Percentiles rank a stretch among this genome's conserved stretches.
Conservation (phyloP, 2,329 filamentous ascomycete genomes). For the Parastagonospora nodorum region DNA sequence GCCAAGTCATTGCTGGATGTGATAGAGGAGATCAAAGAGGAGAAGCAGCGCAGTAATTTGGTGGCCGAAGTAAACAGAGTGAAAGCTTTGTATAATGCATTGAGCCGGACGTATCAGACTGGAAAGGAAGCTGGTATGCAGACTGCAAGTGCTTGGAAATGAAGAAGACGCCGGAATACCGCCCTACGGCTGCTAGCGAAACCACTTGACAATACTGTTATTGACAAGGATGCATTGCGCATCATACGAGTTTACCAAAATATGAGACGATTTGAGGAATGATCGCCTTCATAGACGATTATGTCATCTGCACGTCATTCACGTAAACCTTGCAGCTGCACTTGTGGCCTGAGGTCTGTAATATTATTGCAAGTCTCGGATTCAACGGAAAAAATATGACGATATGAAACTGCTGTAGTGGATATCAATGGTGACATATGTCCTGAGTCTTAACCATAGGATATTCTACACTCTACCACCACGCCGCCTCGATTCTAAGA, state of each 20-base stretch:
- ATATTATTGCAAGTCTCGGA: background rate
- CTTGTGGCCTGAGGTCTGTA: background rate
- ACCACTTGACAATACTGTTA: background rate
- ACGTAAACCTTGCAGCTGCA: background rate
- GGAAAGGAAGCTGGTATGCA: constrained; percentile 33
- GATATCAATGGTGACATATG: background rate
- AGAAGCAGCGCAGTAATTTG: constrained; percentile 15
- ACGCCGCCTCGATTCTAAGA: too few species aligned
- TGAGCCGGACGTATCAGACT: constrained; percentile 23
- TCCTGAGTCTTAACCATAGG: background rate
- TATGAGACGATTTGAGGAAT: background rate
- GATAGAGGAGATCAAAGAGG: constrained; percentile 20
- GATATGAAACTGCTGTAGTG: constrained; percentile 1
- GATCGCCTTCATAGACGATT: background rate
- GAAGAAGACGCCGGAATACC: background rate
- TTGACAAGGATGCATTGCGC: background rate
- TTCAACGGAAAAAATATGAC: background rate
- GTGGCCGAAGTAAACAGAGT: constrained; percentile 53
- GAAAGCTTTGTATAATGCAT: constrained; percentile 47
- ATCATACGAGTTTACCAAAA: background rate
- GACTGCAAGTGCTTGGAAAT: constrained; percentile 25
- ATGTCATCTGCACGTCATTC: constrained; percentile 2
- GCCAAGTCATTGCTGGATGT: constrained; percentile 24
- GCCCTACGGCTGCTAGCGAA: background rate
- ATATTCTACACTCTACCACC: too few species aligned